Evolutionary conservation across 2,329 filamentous ascomycete genomes (phyloP).

Genomic region (Exophiala sp.): DNA sequence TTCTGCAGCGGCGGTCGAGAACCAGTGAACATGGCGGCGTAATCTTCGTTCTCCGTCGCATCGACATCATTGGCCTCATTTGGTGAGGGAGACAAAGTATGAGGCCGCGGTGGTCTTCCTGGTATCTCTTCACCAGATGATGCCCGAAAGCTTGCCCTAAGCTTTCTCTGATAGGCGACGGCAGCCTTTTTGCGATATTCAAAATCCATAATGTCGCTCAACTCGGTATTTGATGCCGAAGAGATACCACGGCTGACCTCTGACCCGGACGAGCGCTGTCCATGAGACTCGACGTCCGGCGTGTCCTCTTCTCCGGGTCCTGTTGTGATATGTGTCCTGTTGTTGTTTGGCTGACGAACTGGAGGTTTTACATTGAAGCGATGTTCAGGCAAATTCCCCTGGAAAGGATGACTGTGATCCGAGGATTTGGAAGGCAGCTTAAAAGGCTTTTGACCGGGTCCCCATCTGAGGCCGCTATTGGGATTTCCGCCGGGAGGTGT

Average conservation of each 20-base stretch:
- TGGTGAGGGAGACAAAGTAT: neutral
- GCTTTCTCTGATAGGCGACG: constrained; percentile 29
- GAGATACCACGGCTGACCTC: neutral
- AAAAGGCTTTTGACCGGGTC: constrained; percentile 16
- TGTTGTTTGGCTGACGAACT: neutral
- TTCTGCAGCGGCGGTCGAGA: neutral
- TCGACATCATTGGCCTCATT: neutral
- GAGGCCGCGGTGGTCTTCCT: neutral
- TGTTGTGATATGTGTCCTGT: no score
- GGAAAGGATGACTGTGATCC: neutral
- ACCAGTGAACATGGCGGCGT: neutral
- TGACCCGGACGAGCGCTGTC: neutral
- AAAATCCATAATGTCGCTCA: constrained; percentile 36
- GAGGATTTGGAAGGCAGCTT: constrained; percentile 9
- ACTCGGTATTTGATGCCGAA: constrained; percentile 18
- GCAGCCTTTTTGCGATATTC: constrained; percentile 36
- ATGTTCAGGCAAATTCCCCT: constrained; percentile 7
- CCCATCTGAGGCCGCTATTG: constrained; percentile 13
- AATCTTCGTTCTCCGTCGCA: neutral
- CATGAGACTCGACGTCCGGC: neutral
- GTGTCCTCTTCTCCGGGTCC: no score
- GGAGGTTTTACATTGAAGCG: neutral
- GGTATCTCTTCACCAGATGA: neutral
- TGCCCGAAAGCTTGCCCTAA: neutral
- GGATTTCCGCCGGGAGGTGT: neutral